Conservation (phyloP, 306 rosid species). For the Canavalia ensiformis region DNA sequence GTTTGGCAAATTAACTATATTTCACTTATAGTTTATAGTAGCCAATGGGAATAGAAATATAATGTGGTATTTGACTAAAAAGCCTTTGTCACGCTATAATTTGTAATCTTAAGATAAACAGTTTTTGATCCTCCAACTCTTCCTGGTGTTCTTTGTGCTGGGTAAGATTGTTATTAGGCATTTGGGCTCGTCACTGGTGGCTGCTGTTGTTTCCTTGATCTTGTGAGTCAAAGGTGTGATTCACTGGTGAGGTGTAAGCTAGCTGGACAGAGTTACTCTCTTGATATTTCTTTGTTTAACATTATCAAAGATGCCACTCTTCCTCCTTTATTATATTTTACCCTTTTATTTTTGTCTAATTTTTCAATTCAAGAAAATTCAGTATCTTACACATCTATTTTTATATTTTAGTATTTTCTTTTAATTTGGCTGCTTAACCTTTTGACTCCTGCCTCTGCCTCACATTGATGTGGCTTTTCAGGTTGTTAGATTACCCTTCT, state of each 20-base stretch:
- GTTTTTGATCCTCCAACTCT: not conserved
- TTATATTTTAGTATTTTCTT: not conserved
- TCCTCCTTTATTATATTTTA: not conserved
- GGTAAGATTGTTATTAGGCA: not conserved
- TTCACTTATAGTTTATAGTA: not conserved
- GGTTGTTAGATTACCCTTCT: not conserved
- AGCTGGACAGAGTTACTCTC: not conserved
- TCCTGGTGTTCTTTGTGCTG: conserved; percentile 19
- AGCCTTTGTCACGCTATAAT: not conserved
- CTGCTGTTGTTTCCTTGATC: not conserved
- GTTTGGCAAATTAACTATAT: not conserved
- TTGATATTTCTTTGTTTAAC: not conserved
- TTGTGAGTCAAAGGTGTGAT: conserved; percentile 1
- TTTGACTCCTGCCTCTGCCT: not conserved
- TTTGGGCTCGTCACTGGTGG: not conserved
- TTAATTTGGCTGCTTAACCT: not conserved
- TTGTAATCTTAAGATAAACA: not conserved
- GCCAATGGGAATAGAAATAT: not conserved
- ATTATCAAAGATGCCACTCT: not conserved
- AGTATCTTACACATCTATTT: not conserved
- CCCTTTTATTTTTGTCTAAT: not conserved
- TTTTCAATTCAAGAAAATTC: conserved; percentile 16
- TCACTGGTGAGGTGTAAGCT: not conserved
- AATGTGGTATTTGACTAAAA: not conserved
- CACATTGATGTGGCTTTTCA: not conserved